These are phyloP conservation scores for Bassia scoparia DNA, from an alignment of 148 eudicot species.

Conservation along the genomic window DNA sequence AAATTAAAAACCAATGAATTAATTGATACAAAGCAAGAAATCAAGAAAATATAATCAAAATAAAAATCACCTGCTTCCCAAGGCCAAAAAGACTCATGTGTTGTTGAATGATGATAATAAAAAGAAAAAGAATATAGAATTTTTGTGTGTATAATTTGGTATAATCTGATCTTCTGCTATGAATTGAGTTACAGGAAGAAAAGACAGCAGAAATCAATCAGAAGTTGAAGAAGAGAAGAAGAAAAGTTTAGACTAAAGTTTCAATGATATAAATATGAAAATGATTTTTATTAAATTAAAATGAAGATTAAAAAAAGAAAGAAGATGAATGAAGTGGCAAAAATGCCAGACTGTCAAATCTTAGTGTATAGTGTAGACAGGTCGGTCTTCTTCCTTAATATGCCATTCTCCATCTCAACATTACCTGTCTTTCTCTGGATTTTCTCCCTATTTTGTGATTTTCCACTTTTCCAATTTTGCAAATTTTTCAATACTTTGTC, in stretches of 20 bases:
- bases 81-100: slow-evolving; percentile 72
- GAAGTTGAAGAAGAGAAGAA: slow-evolving; percentile 2
- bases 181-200: not conserved
- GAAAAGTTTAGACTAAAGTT: slow-evolving; percentile 1
- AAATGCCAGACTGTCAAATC: slow-evolving; percentile 12
- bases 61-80: slow-evolving; percentile 54
- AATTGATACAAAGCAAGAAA: not conserved
- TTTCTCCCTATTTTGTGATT: not conserved
- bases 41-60: not conserved
- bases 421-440: slow-evolving; percentile 11
- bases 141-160: not conserved
- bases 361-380: slow-evolving; percentile 7
- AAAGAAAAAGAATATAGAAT: not conserved
- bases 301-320: not conserved
- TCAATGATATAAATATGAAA: not conserved
- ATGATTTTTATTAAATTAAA: not conserved
- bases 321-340: not conserved
- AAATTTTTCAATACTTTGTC: no score
- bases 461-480: not conserved
- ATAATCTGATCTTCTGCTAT: not conserved
- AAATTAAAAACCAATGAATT: not conserved
- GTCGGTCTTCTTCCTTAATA: slow-evolving; percentile 16
- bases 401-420: slow-evolving; percentile 7
- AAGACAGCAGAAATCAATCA: not conserved
- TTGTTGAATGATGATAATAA: not conserved